Base-by-base conservation (phyloP, 140 eudicot species). In the Cichorium intybus region DNA sequence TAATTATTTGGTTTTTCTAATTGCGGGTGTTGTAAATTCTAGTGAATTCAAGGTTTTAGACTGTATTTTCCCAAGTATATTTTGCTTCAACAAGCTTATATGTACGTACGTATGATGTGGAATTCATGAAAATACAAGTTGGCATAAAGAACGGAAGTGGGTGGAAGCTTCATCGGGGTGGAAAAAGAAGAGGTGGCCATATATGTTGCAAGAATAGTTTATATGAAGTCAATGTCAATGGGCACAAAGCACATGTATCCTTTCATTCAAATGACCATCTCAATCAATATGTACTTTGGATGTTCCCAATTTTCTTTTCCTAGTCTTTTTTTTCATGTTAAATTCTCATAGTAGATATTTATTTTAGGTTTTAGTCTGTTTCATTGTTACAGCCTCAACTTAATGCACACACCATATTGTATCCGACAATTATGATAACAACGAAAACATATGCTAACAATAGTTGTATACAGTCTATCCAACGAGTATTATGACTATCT, bases 101-200 rank as follows among this genome's bases (percentile, higher is more conserved):
- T 20, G 54, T 48, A 17, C 12, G 24, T 17, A 48, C n/a, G 22
- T 6, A 33, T 62, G 56, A 54, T 46, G 27, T 43, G 56, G 16
- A 43, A 43, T 39, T 39, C 7, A 43, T 69, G 28, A n/a, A 35
- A 10, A 22, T 16, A 68, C 46, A 68, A 43, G 17, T 55, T 29
- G 46, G 37, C 16, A 50, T 10, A 34, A 21, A 27, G 11, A 64
- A 34, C 18, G 58, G 66, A 45, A 69, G 50, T 69, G 66, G 65
- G 49, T 69, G 56, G 73, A 68, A 55, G 11, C 7, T 41, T 23
- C 33, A 23, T 55, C 26, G 23, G 37, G 28, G 74, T 56, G 66
- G 66, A 69, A 56, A 24, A 48, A 43, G 56, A 68, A 22, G 45
- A 66, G 73, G 56, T 68, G 73, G 56, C 73, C 73, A 68, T 16